Evolutionary conservation across 2,329 filamentous ascomycete genomes (phyloP).

Genomic region (Clonostachys sp.): DNA sequence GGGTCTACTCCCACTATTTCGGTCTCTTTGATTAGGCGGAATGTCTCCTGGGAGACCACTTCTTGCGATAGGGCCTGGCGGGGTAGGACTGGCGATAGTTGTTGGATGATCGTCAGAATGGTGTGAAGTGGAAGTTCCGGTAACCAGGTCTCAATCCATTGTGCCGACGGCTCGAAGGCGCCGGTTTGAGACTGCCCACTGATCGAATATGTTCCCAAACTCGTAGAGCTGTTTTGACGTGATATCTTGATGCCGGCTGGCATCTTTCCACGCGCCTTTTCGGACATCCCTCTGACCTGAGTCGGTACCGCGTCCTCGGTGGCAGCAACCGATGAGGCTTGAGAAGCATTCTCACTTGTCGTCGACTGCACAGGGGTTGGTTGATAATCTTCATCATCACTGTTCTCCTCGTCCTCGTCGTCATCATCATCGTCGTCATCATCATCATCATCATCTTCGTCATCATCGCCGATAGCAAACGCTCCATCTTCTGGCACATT

Average conservation of each 20-base stretch:
- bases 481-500: slow-evolving; percentile 59
- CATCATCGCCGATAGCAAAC: slow-evolving; percentile 88
- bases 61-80: slow-evolving; percentile 39
- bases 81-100: slow-evolving; percentile 54
- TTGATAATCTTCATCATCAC: slow-evolving; percentile 40
- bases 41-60: slow-evolving; percentile 33
- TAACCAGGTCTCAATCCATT: slow-evolving; percentile 95
- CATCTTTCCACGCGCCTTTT: slow-evolving; percentile 95
- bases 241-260: slow-evolving; percentile 81
- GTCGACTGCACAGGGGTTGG: slow-evolving; percentile 60
- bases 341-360: slow-evolving; percentile 56
- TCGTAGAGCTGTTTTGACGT: slow-evolving; percentile 83
- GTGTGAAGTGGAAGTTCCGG: slow-evolving; percentile 86
- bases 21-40: slow-evolving; percentile 54
- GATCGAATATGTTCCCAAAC: slow-evolving; percentile 62
- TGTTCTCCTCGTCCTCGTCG: slow-evolving; percentile 46
- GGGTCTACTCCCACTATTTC: slow-evolving; percentile 70
- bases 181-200: slow-evolving; percentile 50
- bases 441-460: slow-evolving; percentile 53
- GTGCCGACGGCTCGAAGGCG: slow-evolving; percentile 71
- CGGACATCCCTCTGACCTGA: slow-evolving; percentile 88
- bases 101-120: slow-evolving; percentile 70
- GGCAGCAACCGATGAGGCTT: slow-evolving; percentile 63
- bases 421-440: slow-evolving; percentile 48
- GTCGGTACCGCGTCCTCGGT: slow-evolving; percentile 75